Conservation (phyloP, 345 rosid genomes). For the Triadica sebifera region DNA sequence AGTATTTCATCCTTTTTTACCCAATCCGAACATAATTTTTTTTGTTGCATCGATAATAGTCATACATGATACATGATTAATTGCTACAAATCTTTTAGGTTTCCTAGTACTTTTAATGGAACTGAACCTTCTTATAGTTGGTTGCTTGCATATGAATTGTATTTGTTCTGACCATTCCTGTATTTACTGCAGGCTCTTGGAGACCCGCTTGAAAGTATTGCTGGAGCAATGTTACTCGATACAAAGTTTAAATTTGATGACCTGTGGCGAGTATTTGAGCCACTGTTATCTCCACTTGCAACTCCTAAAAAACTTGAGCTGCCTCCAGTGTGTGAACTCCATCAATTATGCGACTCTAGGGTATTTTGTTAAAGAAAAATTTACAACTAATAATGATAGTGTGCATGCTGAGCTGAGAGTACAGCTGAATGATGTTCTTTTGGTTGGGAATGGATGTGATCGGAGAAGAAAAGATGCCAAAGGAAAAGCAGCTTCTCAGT, state of each 20-base stretch:
- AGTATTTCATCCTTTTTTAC: too few relatives aligned
- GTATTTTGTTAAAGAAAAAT: conserved; percentile 51
- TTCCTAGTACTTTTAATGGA: background rate
- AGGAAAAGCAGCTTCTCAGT: conserved; percentile 73
- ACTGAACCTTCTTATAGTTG: background rate
- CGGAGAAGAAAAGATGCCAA: conserved; percentile 60
- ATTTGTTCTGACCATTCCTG: background rate
- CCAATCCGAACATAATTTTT: too few relatives aligned
- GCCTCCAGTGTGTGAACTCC: conserved; percentile 70
- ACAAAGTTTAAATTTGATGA: conserved; percentile 59
- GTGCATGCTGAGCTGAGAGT: conserved; percentile 59
- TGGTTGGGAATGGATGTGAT: conserved; percentile 64
- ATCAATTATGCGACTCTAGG: conserved; percentile 76
- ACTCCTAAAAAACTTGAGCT: conserved; percentile 79
- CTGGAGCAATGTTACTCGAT: conserved; percentile 78
- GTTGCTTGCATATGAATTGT: background rate
- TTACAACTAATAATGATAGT: conserved; percentile 44
- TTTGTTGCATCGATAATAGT: too few relatives aligned
- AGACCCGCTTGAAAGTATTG: conserved; percentile 82
- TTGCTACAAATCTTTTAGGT: too few relatives aligned
- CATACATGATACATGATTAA: too few relatives aligned
- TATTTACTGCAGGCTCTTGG: conserved; percentile 68
- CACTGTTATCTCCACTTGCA: conserved; percentile 73
- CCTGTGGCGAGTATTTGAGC: conserved; percentile 76
- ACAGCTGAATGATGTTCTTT: conserved; percentile 60